Percentiles rank a stretch among this genome's conserved stretches.
These are phyloP conservation scores for Zymoseptoria brevis DNA, from an alignment of 2,329 filamentous ascomycete genomes.

Conservation along the genomic window DNA sequence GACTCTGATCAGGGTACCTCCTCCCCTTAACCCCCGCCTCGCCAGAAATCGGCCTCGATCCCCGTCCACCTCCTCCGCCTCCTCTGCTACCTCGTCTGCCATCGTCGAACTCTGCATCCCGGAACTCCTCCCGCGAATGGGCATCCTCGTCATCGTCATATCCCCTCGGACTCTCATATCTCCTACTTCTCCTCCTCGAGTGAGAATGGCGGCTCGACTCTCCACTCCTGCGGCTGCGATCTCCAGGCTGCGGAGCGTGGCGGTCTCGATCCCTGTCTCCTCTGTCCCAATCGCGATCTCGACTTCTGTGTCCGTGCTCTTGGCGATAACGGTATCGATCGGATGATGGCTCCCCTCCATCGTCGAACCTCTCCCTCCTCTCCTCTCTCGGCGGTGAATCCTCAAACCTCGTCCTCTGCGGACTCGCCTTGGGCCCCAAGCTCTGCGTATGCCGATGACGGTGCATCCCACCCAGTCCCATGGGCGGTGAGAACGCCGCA, in stretches of 20 bases:
- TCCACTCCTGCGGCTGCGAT: not conserved
- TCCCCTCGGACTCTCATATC: not conserved
- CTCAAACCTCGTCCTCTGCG: not conserved
- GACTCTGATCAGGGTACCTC: slow-evolving; percentile 7
- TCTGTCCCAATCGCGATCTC: not conserved
- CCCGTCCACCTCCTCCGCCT: slow-evolving; percentile 1
- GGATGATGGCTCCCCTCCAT: too few species aligned
- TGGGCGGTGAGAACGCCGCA: too few species aligned
- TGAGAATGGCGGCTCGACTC: not conserved
- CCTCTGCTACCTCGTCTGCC: too few species aligned
- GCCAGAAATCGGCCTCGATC: slow-evolving; percentile 19
- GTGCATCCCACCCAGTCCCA: not conserved
- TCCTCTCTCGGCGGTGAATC: slow-evolving; percentile 1
- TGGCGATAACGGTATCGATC: not conserved
- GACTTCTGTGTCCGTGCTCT: not conserved
- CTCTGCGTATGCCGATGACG: too few species aligned
- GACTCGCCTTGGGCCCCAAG: not conserved
- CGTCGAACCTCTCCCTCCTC: not conserved
- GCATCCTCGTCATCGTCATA: not conserved
- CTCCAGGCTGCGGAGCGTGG: not conserved
- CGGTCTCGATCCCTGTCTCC: not conserved
- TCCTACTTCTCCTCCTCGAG: not conserved
- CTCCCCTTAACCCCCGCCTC: slow-evolving; percentile 9
- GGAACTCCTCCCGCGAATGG: not conserved
- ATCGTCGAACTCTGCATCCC: too few species aligned